phyloP scores from a whole-genome alignment of 2,329 filamentous ascomycete species.

The Phaeoacremonium minimum region DNA sequence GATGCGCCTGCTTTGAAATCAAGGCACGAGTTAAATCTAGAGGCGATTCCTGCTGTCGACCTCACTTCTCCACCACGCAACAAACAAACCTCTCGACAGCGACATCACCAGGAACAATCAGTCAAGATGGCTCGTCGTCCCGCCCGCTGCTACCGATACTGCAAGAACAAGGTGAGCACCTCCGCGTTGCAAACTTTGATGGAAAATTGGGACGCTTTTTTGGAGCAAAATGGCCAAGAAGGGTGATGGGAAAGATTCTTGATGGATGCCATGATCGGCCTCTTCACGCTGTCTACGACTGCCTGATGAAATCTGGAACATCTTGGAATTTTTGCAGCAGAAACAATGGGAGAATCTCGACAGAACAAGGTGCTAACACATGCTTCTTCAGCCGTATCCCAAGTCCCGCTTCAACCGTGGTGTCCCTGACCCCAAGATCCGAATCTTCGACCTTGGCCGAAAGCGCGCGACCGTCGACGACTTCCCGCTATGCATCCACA shows the following conservation, averaged over 20 bases:
- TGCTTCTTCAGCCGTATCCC: conserved; percentile 77
- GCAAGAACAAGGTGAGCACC: conserved; percentile 97
- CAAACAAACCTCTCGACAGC: conserved; percentile 31
- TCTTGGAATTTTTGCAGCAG: no score
- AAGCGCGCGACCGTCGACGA: conserved; percentile 99
- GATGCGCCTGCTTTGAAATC: conserved; percentile 51
- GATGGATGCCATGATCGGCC: no score
- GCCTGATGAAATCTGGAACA: no score
- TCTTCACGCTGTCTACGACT: no score
- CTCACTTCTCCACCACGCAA: conserved; percentile 34
- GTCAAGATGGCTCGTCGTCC: conserved; percentile 99
- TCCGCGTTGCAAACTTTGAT: conserved; percentile 6
- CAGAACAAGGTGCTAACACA: conserved; percentile 50
- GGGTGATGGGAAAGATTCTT: no score
- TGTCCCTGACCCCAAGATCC: conserved; percentile 82
- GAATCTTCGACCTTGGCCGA: conserved; percentile 98
- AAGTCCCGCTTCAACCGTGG: conserved; percentile 99
- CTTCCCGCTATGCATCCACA: conserved; percentile 98
- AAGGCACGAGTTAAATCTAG: conserved; percentile 23
- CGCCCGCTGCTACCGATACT: conserved; percentile 99
- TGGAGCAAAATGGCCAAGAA: no score
- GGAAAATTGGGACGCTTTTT: conserved; percentile 8
- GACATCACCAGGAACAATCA: conserved; percentile 49
- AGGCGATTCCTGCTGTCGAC: conserved; percentile 3
- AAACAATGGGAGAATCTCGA: no score